Conservation (phyloP, 345 rosid species). For the Excoecaria agallocha region DNA sequence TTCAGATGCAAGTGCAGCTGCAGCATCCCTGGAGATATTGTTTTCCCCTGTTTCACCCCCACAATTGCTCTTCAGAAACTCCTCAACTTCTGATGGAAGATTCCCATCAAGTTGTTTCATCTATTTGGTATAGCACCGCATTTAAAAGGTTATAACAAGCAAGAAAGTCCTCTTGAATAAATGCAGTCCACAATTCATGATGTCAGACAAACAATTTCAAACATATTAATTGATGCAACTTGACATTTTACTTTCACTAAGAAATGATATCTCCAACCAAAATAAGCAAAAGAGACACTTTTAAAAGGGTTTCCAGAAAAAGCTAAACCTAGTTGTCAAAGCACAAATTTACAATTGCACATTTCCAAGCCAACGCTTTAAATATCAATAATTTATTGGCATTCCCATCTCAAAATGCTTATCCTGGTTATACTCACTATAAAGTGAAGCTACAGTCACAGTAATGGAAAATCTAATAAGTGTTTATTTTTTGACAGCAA, state of each 20-base stretch:
- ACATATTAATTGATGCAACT: neutral
- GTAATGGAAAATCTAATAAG: neutral
- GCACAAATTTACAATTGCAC: neutral
- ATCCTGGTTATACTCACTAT: neutral
- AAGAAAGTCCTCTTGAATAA: neutral
- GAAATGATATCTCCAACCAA: neutral
- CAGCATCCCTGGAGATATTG: constrained; percentile 25
- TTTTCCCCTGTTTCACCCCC: constrained; percentile 23
- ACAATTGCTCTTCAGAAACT: constrained; percentile 39
- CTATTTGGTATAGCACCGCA: constrained; percentile 32
- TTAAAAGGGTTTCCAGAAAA: neutral
- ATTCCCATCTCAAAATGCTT: neutral
- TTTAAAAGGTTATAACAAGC: constrained; percentile 12
- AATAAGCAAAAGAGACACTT: neutral
- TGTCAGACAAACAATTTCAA: neutral
- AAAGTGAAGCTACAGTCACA: neutral
- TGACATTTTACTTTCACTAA: neutral
- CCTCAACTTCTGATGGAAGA: constrained; percentile 62
- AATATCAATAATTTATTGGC: neutral
- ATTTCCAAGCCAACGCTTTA: neutral
- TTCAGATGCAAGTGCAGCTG: constrained; percentile 26
- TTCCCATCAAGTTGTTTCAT: constrained; percentile 64
- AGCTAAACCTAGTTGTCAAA: neutral
- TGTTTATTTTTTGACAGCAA: neutral
- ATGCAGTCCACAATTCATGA: neutral